Percentiles rank a stretch among this genome's conserved stretches.
Conservation (phyloP, 441 rosid species). For the Erodium texanum region DNA sequence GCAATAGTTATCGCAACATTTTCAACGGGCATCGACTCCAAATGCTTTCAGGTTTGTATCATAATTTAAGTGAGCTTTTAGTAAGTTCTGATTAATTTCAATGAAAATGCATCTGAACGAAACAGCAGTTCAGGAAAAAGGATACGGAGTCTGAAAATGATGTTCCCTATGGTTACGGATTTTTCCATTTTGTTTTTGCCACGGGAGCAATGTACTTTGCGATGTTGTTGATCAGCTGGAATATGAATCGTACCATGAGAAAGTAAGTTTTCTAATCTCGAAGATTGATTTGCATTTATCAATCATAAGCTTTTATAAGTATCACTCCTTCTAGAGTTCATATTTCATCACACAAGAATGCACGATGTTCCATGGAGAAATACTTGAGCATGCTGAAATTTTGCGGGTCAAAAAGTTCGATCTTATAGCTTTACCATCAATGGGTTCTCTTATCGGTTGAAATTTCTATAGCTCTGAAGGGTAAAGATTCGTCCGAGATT, state of each 20-base stretch:
- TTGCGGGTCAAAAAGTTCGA: too few species aligned
- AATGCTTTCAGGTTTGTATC: conserved; percentile 77
- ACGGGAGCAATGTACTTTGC: conserved; percentile 98
- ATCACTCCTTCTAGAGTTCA: too few species aligned
- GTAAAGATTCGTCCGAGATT: too few species aligned
- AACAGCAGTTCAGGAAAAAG: conserved; percentile 46
- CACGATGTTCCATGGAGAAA: too few species aligned
- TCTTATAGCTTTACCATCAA: too few species aligned
- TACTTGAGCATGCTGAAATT: too few species aligned
- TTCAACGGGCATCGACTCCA: conserved; percentile 89
- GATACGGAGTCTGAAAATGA: conserved; percentile 39
- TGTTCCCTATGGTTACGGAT: conserved; percentile 92
- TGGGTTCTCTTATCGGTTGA: too few species aligned
- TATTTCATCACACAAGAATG: too few species aligned
- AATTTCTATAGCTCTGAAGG: too few species aligned
- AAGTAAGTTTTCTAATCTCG: conserved; percentile 36
- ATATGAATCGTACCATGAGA: conserved; percentile 67
- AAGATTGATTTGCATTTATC: too few species aligned
- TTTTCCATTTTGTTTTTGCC: conserved; percentile 95
- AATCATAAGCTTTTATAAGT: too few species aligned
- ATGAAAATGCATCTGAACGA: conserved; percentile 11
- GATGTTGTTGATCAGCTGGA: conserved; percentile 94
- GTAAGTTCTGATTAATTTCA: conserved; percentile 1
- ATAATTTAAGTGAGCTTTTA: conserved; percentile 2
- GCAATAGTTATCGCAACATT: conserved; percentile 90